A percentile compares a stretch with the other conserved stretches of the same genome.
Conservation (phyloP, 106 monocot species). For the Vanilla planifolia region DNA sequence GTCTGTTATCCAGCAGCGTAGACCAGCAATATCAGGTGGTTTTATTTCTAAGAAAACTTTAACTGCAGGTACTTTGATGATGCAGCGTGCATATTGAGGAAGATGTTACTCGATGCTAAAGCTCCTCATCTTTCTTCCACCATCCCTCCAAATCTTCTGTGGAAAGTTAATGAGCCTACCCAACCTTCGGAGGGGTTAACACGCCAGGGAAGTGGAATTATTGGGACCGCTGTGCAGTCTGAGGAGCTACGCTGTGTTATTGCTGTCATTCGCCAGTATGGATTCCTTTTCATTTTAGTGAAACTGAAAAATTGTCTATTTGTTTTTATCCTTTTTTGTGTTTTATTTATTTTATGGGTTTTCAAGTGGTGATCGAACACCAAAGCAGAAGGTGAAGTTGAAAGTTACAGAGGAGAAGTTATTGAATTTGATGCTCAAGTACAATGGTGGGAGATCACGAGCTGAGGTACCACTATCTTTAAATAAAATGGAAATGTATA, state of each 20-base stretch:
- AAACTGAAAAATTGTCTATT: neutral
- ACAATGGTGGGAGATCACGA: constrained; percentile 86
- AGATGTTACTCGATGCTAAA: constrained; percentile 98
- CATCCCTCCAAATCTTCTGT: constrained; percentile 88
- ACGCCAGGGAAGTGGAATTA: constrained; percentile 90
- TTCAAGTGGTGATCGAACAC: constrained; percentile 91
- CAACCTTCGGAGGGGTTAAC: constrained; percentile 73
- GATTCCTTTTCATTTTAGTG: neutral
- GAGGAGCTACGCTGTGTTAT: constrained; percentile 98
- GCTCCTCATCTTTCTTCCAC: constrained; percentile 97
- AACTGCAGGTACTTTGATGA: constrained; percentile 92
- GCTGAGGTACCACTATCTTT: constrained; percentile 52
- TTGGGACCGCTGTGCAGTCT: constrained; percentile 89
- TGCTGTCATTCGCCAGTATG: constrained; percentile 95
- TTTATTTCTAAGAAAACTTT: constrained; percentile 5
- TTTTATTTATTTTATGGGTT: constrained; percentile 6
- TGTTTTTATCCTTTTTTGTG: neutral
- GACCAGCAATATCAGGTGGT: neutral
- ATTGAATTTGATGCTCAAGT: constrained; percentile 95
- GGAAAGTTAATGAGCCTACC: constrained; percentile 82
- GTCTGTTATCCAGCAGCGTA: neutral
- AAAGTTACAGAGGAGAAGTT: constrained; percentile 97
- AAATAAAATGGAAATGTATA: neutral
- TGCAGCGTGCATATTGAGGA: constrained; percentile 89
- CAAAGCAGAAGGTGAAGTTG: constrained; percentile 98